phyloP scores from a whole-genome alignment of 2,329 filamentous ascomycete species.

The Neoscytalidium dimidiatum region DNA sequence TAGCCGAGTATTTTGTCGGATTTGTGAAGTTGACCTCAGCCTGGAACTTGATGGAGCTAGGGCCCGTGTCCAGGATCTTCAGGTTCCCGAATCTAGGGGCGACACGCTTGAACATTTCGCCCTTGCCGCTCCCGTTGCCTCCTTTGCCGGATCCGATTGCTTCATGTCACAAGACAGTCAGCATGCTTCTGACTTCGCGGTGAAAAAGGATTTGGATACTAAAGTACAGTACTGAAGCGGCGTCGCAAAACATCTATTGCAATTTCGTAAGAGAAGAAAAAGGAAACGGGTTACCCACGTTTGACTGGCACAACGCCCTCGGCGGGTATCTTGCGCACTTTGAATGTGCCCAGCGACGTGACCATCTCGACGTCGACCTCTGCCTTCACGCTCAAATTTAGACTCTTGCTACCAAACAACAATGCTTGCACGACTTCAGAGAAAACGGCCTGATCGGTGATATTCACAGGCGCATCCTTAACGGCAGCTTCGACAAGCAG shows the following conservation, averaged over 20 bases:
- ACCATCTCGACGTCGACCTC: slow-evolving; percentile 79
- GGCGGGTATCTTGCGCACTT: slow-evolving; percentile 78
- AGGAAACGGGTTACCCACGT: slow-evolving; percentile 68
- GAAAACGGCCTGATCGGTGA: slow-evolving; percentile 79
- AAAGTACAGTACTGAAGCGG: slow-evolving; percentile 7
- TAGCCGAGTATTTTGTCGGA: slow-evolving; percentile 81
- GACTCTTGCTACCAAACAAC: slow-evolving; percentile 68
- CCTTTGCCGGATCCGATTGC: slow-evolving; percentile 32
- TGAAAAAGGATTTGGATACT: slow-evolving; percentile 10
- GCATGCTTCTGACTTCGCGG: slow-evolving; percentile 23
- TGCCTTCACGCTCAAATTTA: slow-evolving; percentile 76
- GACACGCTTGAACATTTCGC: slow-evolving; percentile 53
- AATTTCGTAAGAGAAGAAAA: slow-evolving; percentile 34
- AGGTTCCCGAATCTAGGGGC: slow-evolving; percentile 70
- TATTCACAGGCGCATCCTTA: slow-evolving; percentile 75
- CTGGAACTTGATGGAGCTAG: slow-evolving; percentile 69
- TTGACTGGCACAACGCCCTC: slow-evolving; percentile 87
- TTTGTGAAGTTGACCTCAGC: slow-evolving; percentile 84
- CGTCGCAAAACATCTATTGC: slow-evolving; percentile 10
- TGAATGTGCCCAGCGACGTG: slow-evolving; percentile 78
- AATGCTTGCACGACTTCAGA: slow-evolving; percentile 78
- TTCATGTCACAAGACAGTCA: slow-evolving; percentile 31
- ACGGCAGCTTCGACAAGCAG: slow-evolving; percentile 77
- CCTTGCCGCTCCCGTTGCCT: slow-evolving; percentile 24
- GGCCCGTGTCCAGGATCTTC: slow-evolving; percentile 70